Percentiles rank a stretch among this genome's conserved stretches.
These are phyloP conservation scores for Thymus mandschuricus DNA, from an alignment of 257 asterid species.

Conservation along the genomic window DNA sequence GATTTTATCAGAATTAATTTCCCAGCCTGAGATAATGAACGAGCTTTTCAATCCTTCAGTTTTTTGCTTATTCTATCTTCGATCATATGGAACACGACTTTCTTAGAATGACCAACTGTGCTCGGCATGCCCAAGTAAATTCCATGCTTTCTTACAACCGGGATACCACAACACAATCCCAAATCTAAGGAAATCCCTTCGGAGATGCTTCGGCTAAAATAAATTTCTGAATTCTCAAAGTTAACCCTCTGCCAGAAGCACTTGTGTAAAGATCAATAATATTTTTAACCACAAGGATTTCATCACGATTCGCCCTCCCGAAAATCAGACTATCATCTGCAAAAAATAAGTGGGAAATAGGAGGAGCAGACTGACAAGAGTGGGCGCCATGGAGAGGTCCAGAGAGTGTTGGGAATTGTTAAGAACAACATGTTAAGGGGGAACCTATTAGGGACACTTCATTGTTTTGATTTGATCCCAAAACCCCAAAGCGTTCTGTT, in stretches of 20 bases:
- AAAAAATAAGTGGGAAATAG: no score
- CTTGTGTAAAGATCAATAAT: background rate
- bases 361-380: no score
- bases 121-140: background rate
- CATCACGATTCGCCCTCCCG: background rate
- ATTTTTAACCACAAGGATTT: background rate
- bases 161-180: background rate
- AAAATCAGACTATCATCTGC: no score
- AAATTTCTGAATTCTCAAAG: background rate
- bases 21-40: background rate
- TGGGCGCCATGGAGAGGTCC: no score
- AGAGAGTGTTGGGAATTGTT: no score
- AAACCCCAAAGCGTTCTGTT: no score
- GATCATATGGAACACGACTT: background rate
- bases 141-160: background rate
- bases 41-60: background rate
- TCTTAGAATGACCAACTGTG: background rate
- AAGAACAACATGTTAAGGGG: no score
- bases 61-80: background rate
- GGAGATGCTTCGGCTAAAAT: background rate
- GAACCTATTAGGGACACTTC: no score
- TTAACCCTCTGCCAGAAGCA: background rate
- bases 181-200: no score
- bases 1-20: background rate
- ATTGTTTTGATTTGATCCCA: no score